Base-by-base conservation (phyloP, 176 grass and related monocot species). In the Poa pratensis region DNA sequence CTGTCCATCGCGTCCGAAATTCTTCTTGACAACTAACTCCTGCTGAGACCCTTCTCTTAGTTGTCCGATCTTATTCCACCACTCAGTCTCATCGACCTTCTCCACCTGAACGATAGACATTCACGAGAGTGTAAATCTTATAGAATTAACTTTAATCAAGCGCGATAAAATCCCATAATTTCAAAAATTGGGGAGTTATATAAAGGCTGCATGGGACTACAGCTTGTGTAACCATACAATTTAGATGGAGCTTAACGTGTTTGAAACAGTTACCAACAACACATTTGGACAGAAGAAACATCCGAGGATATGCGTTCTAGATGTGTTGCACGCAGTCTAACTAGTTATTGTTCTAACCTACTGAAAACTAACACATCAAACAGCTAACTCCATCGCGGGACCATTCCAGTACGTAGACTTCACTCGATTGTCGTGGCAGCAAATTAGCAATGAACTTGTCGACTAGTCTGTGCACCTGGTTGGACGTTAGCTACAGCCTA, bases 1-100 rank as follows among this genome's bases (percentile, higher is more conserved):
- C 52, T 98, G 96, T 77, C 89, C 93, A 87, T 95, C 96, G 24
- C 96, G 93, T 46, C 96, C 96, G n/a, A 98, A 90, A 90, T 94
- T 92, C 12, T 32, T 70, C 83, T 94, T 98, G 37, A 98, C 87
- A 58, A 98, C 86, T 73, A 98, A 65, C 81, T 95, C 96, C 86
- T 89, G 87, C 63, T 95, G 96, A 14, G 86, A 58, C 16, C 92
- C 91, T 90, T 95, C 91, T 87, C 94, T 94, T 67, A 98, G 81
- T 81, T 95, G 93, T 12, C 86, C 71, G 23, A 94, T 92, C 23
- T 76, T 95, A 52, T 85, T 92, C 83, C 84, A 90, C 96, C 96
- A 98, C 84, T 98, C 96, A 89, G 83, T 92, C 58, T 94, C 89
- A 62, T 98, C 93, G 3, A 98, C 88, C 22, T 94, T 98, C 90